Evolutionary conservation across 2,329 filamentous ascomycete genomes (phyloP).

Genomic region (Aspergillus bombycis): DNA sequence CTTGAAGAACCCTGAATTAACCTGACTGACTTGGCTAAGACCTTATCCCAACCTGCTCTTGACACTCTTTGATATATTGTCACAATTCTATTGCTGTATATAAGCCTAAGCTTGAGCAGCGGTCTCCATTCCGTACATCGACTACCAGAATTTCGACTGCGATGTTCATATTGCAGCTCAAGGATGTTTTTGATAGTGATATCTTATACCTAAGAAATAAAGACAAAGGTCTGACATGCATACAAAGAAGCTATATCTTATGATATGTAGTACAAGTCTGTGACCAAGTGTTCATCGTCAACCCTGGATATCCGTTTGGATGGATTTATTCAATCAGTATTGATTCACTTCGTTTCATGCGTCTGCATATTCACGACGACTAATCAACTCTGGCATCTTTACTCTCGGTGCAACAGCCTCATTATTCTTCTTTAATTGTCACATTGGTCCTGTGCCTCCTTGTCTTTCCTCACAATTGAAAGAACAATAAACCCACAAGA

Average conservation of each 20-base stretch:
- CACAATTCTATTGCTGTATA: background rate
- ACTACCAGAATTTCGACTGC: background rate
- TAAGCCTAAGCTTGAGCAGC: background rate
- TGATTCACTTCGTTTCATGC: background rate
- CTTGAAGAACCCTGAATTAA: background rate
- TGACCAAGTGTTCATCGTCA: background rate
- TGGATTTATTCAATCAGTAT: background rate
- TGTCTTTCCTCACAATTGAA: background rate
- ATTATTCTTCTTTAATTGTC: background rate
- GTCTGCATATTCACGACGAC: background rate
- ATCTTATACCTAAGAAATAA: background rate
- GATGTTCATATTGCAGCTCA: background rate
- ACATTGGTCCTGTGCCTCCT: background rate
- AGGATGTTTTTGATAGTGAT: too few species aligned
- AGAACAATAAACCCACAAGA: slow-evolving; percentile 40
- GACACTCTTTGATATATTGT: background rate
- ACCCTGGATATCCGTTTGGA: background rate
- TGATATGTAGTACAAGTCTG: background rate
- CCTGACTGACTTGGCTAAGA: background rate
- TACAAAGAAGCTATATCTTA: background rate
- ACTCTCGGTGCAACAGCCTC: background rate
- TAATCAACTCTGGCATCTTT: background rate
- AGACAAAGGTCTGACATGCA: background rate
- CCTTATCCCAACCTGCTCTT: background rate
- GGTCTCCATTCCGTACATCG: background rate